phyloP scores from a whole-genome alignment of 1,139 yeast species.

The Wickerhamomyces sp. region DNA sequence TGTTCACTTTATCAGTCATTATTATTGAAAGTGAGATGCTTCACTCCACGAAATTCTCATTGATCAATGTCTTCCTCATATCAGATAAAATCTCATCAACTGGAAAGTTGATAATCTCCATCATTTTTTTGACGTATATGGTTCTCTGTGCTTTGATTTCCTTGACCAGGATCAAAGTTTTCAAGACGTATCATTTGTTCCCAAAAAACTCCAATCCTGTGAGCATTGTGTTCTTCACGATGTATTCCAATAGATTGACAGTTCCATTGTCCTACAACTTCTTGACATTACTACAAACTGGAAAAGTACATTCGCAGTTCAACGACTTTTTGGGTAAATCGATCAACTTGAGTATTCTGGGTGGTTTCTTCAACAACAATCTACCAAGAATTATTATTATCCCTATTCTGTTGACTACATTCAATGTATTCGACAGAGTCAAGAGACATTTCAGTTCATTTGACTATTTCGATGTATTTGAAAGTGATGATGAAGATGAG shows the following conservation, averaged over 20 bases:
- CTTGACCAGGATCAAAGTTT: constrained; percentile 61
- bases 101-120: constrained; percentile 35
- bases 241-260: constrained; percentile 76
- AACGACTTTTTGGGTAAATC: constrained; percentile 65
- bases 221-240: constrained; percentile 70
- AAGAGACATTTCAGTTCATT: constrained; percentile 35
- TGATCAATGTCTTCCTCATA: constrained; percentile 47
- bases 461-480: constrained; percentile 49
- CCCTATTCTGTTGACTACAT: constrained; percentile 59
- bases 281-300: constrained; percentile 47
- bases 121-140: constrained; percentile 58
- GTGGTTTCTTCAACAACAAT: constrained; percentile 67
- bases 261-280: constrained; percentile 81
- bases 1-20: constrained; percentile 45
- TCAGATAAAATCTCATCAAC: constrained; percentile 28
- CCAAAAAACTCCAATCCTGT: constrained; percentile 67
- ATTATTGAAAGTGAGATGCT: constrained; percentile 70
- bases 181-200: constrained; percentile 74
- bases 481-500: constrained; percentile 39
- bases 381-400: constrained; percentile 67
- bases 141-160: constrained; percentile 59
- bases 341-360: constrained; percentile 70
- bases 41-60: constrained; percentile 62
- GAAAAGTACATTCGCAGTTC: constrained; percentile 36
- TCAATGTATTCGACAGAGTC: constrained; percentile 64